Conservation (phyloP, 1,284 basidiomycete genomes). For the Cerioporus squamosus region DNA sequence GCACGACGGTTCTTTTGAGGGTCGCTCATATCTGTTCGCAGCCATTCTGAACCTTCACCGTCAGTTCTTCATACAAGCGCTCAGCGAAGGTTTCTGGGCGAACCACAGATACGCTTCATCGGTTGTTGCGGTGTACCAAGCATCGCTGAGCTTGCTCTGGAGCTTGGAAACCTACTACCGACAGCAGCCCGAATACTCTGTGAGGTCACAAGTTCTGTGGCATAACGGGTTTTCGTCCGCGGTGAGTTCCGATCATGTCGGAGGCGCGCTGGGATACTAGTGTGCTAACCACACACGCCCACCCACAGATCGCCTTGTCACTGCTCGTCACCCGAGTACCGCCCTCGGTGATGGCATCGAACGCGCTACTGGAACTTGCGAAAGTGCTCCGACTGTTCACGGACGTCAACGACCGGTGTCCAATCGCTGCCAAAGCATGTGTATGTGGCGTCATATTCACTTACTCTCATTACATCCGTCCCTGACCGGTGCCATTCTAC, state of each 20-base stretch:
- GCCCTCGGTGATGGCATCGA: slow-evolving; percentile 56
- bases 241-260: slow-evolving; percentile 40
- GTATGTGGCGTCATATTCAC: slow-evolving; percentile 42
- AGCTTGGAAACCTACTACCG: slow-evolving; percentile 58
- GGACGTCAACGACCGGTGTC: slow-evolving; percentile 56
- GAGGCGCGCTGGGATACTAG: not conserved
- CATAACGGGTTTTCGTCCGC: slow-evolving; percentile 66
- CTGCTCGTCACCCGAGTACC: slow-evolving; percentile 70
- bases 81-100: slow-evolving; percentile 63
- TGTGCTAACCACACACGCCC: slow-evolving; percentile 12
- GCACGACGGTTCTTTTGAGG: not conserved
- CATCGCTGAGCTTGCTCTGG: slow-evolving; percentile 60
- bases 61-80: slow-evolving; percentile 71
- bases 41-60: slow-evolving; percentile 73
- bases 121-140: slow-evolving; percentile 64
- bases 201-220: slow-evolving; percentile 67
- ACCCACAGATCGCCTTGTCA: slow-evolving; percentile 62
- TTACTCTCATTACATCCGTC: not conserved
- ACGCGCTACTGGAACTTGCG: slow-evolving; percentile 66
- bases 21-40: slow-evolving; percentile 31
- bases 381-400: slow-evolving; percentile 62
- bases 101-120: slow-evolving; percentile 61
- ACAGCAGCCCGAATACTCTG: slow-evolving; percentile 52
- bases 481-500: not conserved
- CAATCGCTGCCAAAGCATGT: slow-evolving; percentile 60